Conservation (phyloP, 2,329 filamentous ascomycete genomes). For the Stylonectria norvegica region DNA sequence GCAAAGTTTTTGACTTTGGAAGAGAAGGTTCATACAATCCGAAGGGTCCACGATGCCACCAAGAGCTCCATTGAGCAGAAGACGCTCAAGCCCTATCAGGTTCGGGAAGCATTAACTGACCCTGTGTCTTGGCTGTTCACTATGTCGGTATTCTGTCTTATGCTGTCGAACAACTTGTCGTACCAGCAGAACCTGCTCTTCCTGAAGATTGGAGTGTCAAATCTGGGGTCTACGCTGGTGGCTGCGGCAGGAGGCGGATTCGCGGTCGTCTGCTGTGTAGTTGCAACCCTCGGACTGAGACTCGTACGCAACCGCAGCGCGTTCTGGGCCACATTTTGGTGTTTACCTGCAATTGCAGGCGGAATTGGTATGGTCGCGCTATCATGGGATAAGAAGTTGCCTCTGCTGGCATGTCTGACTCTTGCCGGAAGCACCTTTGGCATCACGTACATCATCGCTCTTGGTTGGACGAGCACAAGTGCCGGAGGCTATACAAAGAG, state of each 20-base stretch:
- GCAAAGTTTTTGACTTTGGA: constrained; percentile 38
- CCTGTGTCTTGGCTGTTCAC: constrained; percentile 32
- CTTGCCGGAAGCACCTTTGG: constrained; percentile 34
- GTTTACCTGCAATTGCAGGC: constrained; percentile 23
- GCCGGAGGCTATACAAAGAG: constrained; percentile 42
- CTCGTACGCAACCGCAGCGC: constrained; percentile 31
- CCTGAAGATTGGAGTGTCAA: constrained; percentile 33
- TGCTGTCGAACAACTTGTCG: constrained; percentile 38
- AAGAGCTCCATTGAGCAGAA: constrained; percentile 38
- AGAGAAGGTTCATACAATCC: constrained; percentile 39
- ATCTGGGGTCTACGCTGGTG: constrained; percentile 38
- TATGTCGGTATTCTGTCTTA: constrained; percentile 31
- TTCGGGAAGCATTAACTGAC: constrained; percentile 27
- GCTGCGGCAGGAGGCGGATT: constrained; percentile 36
- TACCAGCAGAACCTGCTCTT: constrained; percentile 40
- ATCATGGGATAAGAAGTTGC: constrained; percentile 22
- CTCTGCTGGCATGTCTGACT: constrained; percentile 24
- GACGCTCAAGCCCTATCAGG: constrained; percentile 32
- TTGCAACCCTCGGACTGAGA: constrained; percentile 30
- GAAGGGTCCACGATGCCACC: constrained; percentile 29
- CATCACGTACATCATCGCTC: constrained; percentile 26
- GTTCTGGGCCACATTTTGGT: constrained; percentile 28
- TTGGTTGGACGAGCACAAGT: constrained; percentile 37
- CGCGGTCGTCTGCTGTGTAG: constrained; percentile 30
- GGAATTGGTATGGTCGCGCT: constrained; percentile 29